Conservation (phyloP, 306 rosid genomes). For the Medicago lupulina region DNA sequence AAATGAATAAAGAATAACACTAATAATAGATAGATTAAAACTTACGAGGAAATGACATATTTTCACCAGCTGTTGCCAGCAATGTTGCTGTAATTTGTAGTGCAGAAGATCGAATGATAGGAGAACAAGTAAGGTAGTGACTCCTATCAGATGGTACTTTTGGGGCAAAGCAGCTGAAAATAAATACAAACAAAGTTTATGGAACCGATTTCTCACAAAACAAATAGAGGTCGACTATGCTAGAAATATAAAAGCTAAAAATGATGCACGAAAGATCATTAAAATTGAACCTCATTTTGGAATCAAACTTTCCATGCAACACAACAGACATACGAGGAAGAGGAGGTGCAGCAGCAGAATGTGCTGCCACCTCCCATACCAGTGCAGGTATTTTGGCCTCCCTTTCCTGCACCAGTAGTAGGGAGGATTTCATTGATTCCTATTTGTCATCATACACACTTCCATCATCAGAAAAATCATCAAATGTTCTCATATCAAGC, state of each 20-base stretch:
- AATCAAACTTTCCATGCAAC: constrained; percentile 32
- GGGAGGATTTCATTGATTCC: constrained; percentile 58
- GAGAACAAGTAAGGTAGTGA: constrained; percentile 3
- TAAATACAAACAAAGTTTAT: background rate
- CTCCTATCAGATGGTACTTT: constrained; percentile 21
- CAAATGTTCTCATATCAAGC: constrained; percentile 86
- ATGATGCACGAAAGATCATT: background rate
- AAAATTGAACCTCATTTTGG: constrained; percentile 40
- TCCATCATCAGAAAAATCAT: constrained; percentile 78
- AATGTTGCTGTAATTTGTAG: constrained; percentile 7
- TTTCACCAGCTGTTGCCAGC: constrained; percentile 30
- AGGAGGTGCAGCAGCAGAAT: constrained; percentile 41
- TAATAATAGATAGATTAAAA: background rate
- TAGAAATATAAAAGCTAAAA: background rate
- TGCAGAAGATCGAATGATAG: background rate
- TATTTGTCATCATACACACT: constrained; percentile 54
- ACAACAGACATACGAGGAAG: constrained; percentile 14
- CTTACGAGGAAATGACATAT: background rate
- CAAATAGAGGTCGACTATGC: background rate
- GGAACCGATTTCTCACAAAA: background rate
- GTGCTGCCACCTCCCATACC: constrained; percentile 49
- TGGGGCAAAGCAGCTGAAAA: constrained; percentile 43
- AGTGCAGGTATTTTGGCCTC: constrained; percentile 51
- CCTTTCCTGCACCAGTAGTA: constrained; percentile 57
- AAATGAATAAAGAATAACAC: background rate